Evolutionary conservation across 768 basidiomycete species (phyloP).

Genomic region (Gymnopilus dilepis): DNA sequence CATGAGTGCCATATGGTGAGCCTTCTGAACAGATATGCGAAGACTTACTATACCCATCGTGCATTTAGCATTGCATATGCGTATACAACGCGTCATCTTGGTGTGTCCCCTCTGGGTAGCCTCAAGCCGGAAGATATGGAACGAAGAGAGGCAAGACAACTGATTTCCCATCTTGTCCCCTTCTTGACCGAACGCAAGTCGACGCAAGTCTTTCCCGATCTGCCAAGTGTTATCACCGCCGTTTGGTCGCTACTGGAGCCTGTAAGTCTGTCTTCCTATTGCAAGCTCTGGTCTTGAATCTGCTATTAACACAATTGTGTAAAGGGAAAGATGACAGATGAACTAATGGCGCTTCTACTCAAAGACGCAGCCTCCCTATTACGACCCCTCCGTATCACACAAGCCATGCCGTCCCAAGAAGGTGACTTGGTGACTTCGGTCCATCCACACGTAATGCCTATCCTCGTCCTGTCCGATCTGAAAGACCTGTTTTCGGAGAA

Average conservation of each 20-base stretch:
- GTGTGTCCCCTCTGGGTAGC: constrained; percentile 59
- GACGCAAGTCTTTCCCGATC: constrained; percentile 51
- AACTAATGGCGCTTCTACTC: constrained; percentile 57
- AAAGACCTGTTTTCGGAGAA: constrained; percentile 42
- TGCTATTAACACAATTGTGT: constrained; percentile 8
- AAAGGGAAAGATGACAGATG: constrained; percentile 43
- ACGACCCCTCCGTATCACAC: constrained; percentile 48
- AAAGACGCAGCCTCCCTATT: constrained; percentile 59
- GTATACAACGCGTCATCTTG: constrained; percentile 66
- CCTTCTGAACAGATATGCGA: constrained; percentile 14
- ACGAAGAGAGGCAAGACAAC: constrained; percentile 46
- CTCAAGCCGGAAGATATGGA: constrained; percentile 47
- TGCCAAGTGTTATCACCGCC: constrained; percentile 61
- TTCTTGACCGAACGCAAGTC: constrained; percentile 70
- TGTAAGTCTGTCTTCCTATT: constrained; percentile 40
- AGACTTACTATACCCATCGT: constrained; percentile 8
- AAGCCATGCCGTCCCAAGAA: constrained; percentile 19
- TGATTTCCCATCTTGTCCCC: constrained; percentile 61
- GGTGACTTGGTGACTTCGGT: constrained; percentile 30
- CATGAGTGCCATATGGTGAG: constrained; percentile 69
- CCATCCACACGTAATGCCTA: constrained; percentile 45
- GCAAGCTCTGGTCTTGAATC: constrained; percentile 8
- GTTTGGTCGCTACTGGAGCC: constrained; percentile 67
- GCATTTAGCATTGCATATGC: constrained; percentile 70
- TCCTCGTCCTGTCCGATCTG: constrained; percentile 64